Percentiles rank a stretch among this genome's conserved stretches.
Evolutionary conservation across 225 moss, liverwort and hornwort species (phyloP).

Genomic region (Climacium dendroides): DNA sequence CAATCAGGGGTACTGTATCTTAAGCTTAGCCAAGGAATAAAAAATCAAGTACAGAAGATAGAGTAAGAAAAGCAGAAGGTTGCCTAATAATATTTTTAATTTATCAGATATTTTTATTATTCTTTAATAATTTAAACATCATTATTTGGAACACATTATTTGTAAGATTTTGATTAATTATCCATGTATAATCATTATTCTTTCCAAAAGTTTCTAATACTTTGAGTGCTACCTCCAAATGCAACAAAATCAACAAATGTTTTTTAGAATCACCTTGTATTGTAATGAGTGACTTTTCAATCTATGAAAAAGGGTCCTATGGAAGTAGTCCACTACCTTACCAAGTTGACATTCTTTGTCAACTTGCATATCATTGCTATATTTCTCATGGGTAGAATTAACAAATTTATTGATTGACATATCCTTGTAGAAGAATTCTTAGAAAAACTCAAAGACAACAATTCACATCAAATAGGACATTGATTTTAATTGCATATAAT

Average conservation of each 20-base stretch:
- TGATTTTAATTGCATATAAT: not conserved
- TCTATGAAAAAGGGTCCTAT: fast-evolving
- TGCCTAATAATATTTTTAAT: not conserved
- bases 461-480: not conserved
- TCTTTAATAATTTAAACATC: not conserved
- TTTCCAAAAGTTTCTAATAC: not conserved
- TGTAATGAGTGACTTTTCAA: not conserved
- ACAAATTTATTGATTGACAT: not conserved
- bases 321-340: fast-evolving
- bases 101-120: not conserved
- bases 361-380: not conserved
- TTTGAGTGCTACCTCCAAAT: not conserved
- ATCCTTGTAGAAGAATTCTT: not conserved
- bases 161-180: not conserved
- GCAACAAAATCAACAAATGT: not conserved
- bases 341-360: too few relatives aligned
- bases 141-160: not conserved
- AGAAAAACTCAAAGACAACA: not conserved
- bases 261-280: not conserved
- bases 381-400: not conserved
- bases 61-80: fast-evolving
- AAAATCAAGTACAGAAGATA: not conserved
- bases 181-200: not conserved
- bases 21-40: not conserved
- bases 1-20: too few relatives aligned